A percentile compares a stretch with the other conserved stretches of the same genome.
Conservation (phyloP, 768 basidiomycete genomes). For the Rhodotorula diobovata region DNA sequence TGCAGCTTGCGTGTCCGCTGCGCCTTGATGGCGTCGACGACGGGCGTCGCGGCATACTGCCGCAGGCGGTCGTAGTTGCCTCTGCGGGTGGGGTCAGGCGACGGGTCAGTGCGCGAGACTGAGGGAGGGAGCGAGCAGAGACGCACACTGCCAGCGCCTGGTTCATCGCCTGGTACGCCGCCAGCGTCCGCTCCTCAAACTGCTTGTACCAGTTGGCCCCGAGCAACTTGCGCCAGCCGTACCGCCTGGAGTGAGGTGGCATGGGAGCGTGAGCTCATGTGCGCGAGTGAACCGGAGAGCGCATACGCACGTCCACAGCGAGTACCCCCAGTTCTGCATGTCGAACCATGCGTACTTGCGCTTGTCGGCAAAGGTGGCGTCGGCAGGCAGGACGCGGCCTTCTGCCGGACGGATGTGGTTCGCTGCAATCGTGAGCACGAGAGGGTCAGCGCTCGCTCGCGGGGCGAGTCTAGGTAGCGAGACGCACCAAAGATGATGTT, state of each 20-base stretch:
- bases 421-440: slow-evolving; percentile 1
- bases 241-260: neutral
- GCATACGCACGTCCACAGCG: slow-evolving; percentile 14
- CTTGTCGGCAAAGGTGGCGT: neutral
- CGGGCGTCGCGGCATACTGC: slow-evolving; percentile 13
- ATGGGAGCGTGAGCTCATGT: neutral
- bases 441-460: neutral
- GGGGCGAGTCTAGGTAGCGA: neutral
- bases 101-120: neutral
- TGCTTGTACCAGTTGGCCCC: slow-evolving; percentile 22
- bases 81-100: neutral
- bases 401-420: slow-evolving; percentile 32
- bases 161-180: slow-evolving; percentile 26
- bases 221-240: slow-evolving; percentile 21
- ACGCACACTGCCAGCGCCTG: slow-evolving; percentile 29
- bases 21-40: slow-evolving; percentile 30
- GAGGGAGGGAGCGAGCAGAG: no score
- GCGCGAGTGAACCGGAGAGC: neutral
- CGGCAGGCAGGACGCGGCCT: slow-evolving; percentile 12
- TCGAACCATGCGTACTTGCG: neutral
- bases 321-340: neutral
- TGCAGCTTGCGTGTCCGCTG: slow-evolving; percentile 27
- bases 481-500: slow-evolving; percentile 27
- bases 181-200: slow-evolving; percentile 20
- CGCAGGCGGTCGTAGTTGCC: slow-evolving; percentile 29